These are phyloP conservation scores for Penicillium oxalicum DNA, from an alignment of 2,329 filamentous ascomycete species.

Conservation along the genomic window DNA sequence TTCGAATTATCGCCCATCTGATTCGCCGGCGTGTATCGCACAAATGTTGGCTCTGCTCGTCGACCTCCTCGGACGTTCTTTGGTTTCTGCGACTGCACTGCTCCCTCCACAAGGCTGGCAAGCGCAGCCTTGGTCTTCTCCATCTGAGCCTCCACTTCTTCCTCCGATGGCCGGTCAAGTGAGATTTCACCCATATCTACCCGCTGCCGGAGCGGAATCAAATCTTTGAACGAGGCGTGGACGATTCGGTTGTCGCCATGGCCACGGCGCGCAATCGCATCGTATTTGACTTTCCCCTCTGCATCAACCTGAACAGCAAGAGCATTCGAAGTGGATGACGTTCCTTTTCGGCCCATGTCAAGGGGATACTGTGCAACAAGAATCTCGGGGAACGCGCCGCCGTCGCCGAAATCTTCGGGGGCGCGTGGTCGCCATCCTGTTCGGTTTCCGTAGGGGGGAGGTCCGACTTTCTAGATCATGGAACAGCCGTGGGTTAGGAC, in stretches of 20 bases:
- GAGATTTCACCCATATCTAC: slow-evolving; percentile 90
- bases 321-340: slow-evolving; percentile 68
- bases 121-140: slow-evolving; percentile 85
- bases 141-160: slow-evolving; percentile 76
- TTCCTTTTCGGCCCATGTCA: slow-evolving; percentile 81
- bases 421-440: slow-evolving; percentile 83
- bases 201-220: slow-evolving; percentile 88
- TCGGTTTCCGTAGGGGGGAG: slow-evolving; percentile 81
- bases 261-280: slow-evolving; percentile 85
- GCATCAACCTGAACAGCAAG: slow-evolving; percentile 86
- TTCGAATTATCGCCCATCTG: slow-evolving; percentile 86
- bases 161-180: slow-evolving; percentile 73
- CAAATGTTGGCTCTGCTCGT: slow-evolving; percentile 81
- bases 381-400: slow-evolving; percentile 91
- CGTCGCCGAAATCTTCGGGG: slow-evolving; percentile 90
- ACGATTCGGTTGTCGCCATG: slow-evolving; percentile 79
- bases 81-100: slow-evolving; percentile 86
- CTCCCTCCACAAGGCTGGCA: slow-evolving; percentile 72
- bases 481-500: slow-evolving; percentile 4
- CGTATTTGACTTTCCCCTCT: slow-evolving; percentile 92
- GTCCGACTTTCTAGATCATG: slow-evolving; percentile 60
- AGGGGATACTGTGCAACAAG: slow-evolving; percentile 91
- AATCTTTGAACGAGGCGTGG: slow-evolving; percentile 91
- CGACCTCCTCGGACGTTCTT: slow-evolving; percentile 85
- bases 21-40: slow-evolving; percentile 89